Evolutionary conservation across 1,139 yeast species (phyloP).

Genomic region (Kurtzmaniella quercitrusa): DNA sequence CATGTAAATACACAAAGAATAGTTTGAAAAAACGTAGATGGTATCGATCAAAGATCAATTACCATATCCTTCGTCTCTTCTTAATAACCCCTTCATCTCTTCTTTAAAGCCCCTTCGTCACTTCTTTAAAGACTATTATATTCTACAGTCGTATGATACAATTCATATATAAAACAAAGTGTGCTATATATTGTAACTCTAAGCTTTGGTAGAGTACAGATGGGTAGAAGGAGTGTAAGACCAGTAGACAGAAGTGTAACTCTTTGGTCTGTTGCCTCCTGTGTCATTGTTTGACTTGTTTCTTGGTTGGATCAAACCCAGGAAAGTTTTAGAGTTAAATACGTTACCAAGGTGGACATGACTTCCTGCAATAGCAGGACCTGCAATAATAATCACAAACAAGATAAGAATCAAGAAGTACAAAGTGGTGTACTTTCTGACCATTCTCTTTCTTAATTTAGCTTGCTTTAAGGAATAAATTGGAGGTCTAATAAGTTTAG

Average conservation of each 20-base stretch:
- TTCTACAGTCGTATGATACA: neutral
- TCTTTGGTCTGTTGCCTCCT: slow-evolving; percentile 48
- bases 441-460: slow-evolving; percentile 97
- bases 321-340: slow-evolving; percentile 29
- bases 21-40: neutral
- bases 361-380: slow-evolving; percentile 79
- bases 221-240: slow-evolving; percentile 51
- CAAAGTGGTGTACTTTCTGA: slow-evolving; percentile 84
- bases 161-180: slow-evolving; percentile 7
- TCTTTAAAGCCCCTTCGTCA: too few species aligned
- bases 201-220: slow-evolving; percentile 60
- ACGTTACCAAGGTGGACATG: slow-evolving; percentile 23
- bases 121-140: too few species aligned
- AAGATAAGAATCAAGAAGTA: slow-evolving; percentile 67
- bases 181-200: slow-evolving; percentile 11
- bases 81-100: too few species aligned
- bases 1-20: neutral
- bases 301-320: slow-evolving; percentile 88
- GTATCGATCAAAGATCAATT: too few species aligned
- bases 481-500: slow-evolving; percentile 98
- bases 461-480: slow-evolving; percentile 96
- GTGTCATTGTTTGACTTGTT: slow-evolving; percentile 79
- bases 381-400: slow-evolving; percentile 76
- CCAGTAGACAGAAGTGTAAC: slow-evolving; percentile 50
- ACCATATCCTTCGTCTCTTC: too few species aligned